Base-by-base conservation (phyloP, 164 flowering plant genomes). In the Brasenia schreberi region DNA sequence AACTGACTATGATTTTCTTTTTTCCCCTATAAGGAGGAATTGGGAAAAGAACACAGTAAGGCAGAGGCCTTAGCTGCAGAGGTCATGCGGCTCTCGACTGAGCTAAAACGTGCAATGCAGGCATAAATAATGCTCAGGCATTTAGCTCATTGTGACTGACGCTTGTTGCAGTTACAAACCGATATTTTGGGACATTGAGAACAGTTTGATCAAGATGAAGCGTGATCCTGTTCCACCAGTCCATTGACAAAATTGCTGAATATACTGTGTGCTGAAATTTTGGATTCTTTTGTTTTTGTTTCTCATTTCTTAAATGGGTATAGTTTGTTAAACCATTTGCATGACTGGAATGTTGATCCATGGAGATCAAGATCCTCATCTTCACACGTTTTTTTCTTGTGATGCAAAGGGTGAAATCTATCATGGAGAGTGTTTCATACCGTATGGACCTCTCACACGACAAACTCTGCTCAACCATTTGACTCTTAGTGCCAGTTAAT, bases 41-140 rank as follows among this genome's bases (percentile, higher is more conserved):
- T 93, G 66, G 85, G 86, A 9, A 84, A 87, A 77, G 98, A 87
- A 74, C 89, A 87, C 71, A 86, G 85, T 77, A 85, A 80, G 77
- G 92, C 84, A 43, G 97, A 94, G 76, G 83, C 89, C 59, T 75
- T 89, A 60, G 80, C 96, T 59, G 92, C 97, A 1, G 89, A 94
- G 68, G 85, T 94, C 59, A 44, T 91, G 89, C 87, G 83, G 83
- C 86, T 94, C 58, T 89, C 96, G 27, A 82, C 83, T 19, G 87
- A 80, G 66, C 89, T 84, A 42, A 94, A 85, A 71, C 96, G 84
- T 68, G 71, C 87, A n/a, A 74, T 82, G 23, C 96, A 88, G 77
- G 96, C 96, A 66, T 14, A 49, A 49, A 9, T 49, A 49, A 49
- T 49, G 56, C 1, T 49, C 16, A 9, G 16, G 16, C 14, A 33